phyloP scores from a whole-genome alignment of 306 rosid species.

The Rosa rugosa region DNA sequence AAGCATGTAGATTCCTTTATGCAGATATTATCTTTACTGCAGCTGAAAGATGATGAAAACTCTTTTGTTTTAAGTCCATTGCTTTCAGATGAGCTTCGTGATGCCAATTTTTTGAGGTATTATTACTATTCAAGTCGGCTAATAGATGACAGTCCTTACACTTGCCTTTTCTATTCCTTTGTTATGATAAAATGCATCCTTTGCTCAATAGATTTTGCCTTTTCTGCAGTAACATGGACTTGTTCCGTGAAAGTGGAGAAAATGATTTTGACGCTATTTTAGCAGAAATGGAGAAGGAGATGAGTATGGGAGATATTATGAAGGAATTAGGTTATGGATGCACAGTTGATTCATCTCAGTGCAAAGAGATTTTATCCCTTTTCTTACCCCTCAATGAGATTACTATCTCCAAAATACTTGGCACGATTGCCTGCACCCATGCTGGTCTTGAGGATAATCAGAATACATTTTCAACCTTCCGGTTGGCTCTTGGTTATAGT shows the following conservation, averaged over 20 bases:
- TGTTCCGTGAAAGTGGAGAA: constrained; percentile 57
- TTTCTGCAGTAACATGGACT: constrained; percentile 62
- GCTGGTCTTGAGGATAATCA: constrained; percentile 86
- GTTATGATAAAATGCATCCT: constrained; percentile 7
- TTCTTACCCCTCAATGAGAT: constrained; percentile 80
- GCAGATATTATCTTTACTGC: constrained; percentile 86
- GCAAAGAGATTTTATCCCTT: constrained; percentile 87
- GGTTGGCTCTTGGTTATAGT: constrained; percentile 69
- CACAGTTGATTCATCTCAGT: constrained; percentile 73
- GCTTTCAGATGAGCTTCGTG: constrained; percentile 75
- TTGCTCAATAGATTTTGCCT: constrained; percentile 22
- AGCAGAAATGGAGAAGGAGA: constrained; percentile 96
- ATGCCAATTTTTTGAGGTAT: constrained; percentile 71
- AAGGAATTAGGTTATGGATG: constrained; percentile 99
- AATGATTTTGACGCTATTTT: constrained; percentile 91
- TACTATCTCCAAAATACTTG: constrained; percentile 77
- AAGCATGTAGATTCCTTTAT: constrained; percentile 90
- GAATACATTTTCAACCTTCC: constrained; percentile 56
- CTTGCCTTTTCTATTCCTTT: constrained; percentile 14
- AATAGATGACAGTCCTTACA: constrained; percentile 25
- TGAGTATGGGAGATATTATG: constrained; percentile 92
- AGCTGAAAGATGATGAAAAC: constrained; percentile 53
- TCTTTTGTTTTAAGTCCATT: constrained; percentile 66
- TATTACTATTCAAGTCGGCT: constrained; percentile 16
- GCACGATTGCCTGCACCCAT: constrained; percentile 74